phyloP scores from a whole-genome alignment of 352 stramenopile genomes.

The Globisporangium spinosum region DNA sequence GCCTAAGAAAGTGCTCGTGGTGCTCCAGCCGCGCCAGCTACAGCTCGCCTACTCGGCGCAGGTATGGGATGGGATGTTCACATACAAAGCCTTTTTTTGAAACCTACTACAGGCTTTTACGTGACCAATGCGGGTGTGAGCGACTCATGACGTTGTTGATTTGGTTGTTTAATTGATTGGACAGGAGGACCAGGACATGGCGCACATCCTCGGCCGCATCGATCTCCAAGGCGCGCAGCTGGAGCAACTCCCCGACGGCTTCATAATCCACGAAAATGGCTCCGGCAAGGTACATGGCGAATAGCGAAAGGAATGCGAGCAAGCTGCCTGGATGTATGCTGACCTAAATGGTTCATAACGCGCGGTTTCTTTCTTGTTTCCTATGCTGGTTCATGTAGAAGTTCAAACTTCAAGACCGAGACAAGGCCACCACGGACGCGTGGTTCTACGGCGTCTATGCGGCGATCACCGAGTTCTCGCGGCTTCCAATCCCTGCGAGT shows the following conservation, averaged over 20 bases:
- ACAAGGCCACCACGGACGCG: constrained; percentile 71
- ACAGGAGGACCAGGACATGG: constrained; percentile 71
- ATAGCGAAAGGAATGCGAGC: neutral
- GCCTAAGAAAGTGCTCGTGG: constrained; percentile 47
- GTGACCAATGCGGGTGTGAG: neutral
- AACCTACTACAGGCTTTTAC: too few relatives aligned
- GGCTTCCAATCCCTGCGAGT: constrained; percentile 35
- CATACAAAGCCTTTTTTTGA: neutral
- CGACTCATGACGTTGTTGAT: too few relatives aligned
- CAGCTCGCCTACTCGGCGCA: constrained; percentile 64
- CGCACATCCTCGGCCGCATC: constrained; percentile 52
- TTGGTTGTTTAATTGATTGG: neutral
- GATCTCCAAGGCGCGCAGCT: constrained; percentile 58
- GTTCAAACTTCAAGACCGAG: constrained; percentile 70
- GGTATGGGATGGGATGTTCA: constrained; percentile 13
- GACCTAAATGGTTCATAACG: neutral
- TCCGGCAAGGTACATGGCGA: constrained; percentile 34
- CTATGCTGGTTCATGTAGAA: constrained; percentile 30
- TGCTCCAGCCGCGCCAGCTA: constrained; percentile 66
- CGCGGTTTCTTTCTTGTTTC: neutral
- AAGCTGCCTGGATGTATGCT: neutral
- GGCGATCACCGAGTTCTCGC: constrained; percentile 62
- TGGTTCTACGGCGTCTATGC: constrained; percentile 81
- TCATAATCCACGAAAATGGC: constrained; percentile 62
- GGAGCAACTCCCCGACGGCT: constrained; percentile 68